Evolutionary conservation across 108 stramenopile genomes (phyloP).

Genomic region (Cylindrotheca fusiformis): DNA sequence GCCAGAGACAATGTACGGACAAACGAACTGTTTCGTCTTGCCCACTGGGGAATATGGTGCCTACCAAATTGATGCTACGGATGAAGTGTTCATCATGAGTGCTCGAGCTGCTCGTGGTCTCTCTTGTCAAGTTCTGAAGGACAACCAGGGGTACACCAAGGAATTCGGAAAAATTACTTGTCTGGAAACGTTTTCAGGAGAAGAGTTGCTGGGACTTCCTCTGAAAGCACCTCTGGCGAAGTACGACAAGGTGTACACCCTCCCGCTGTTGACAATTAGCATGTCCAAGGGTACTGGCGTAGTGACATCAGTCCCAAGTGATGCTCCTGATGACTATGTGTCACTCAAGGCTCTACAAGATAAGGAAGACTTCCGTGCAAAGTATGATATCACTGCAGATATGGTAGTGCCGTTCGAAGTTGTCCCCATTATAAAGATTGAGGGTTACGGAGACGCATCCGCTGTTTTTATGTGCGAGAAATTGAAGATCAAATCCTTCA

Average conservation of each 20-base stretch:
- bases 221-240: constrained; percentile 90
- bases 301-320: constrained; percentile 98
- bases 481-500: constrained; percentile 90
- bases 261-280: constrained; percentile 95
- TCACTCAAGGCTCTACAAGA: constrained; percentile 92
- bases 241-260: constrained; percentile 94
- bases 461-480: constrained; percentile 94
- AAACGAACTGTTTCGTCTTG: constrained; percentile 99
- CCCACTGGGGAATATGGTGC: constrained; percentile 97
- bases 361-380: constrained; percentile 93
- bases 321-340: constrained; percentile 98
- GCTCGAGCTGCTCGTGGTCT: constrained; percentile 88
- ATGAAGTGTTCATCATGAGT: constrained; percentile 92
- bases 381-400: constrained; percentile 91
- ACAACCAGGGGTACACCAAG: constrained; percentile 70
- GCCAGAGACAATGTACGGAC: constrained; percentile 99
- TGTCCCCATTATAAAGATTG: constrained; percentile 98
- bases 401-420: constrained; percentile 93
- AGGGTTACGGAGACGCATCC: constrained; percentile 91
- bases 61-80: constrained; percentile 84
- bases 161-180: constrained; percentile 83
- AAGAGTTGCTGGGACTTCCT: constrained; percentile 93
- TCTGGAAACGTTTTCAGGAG: constrained; percentile 81
- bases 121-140: constrained; percentile 85
- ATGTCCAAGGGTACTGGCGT: constrained; percentile 99